Evolutionary conservation across 352 stramenopile genomes (phyloP).

Genomic region (Phytophthora pisi): DNA sequence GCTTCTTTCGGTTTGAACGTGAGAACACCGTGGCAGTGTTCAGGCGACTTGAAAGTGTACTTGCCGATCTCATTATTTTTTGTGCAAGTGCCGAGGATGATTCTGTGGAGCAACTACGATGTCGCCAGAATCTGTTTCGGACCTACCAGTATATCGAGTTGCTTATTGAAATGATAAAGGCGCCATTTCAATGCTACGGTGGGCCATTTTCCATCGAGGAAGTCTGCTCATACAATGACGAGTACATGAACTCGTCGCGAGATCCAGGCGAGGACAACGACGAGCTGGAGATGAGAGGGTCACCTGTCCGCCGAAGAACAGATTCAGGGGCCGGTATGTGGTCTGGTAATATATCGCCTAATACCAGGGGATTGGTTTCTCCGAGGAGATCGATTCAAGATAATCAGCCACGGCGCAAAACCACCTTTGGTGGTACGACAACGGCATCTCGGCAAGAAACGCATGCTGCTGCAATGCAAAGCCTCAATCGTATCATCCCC

Average conservation of each 20-base stretch:
- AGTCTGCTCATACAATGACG: slow-evolving; percentile 58
- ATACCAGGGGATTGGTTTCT: slow-evolving; percentile 26
- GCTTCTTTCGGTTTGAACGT: slow-evolving; percentile 33
- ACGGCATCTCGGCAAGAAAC: slow-evolving; percentile 32
- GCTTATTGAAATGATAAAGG: slow-evolving; percentile 67
- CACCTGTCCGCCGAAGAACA: slow-evolving; percentile 20
- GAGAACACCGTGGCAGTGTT: slow-evolving; percentile 46
- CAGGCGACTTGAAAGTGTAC: slow-evolving; percentile 42
- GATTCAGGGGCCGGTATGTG: slow-evolving; percentile 12
- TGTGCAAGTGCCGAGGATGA: slow-evolving; percentile 37
- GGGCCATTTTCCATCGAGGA: slow-evolving; percentile 66
- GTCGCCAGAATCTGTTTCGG: slow-evolving; percentile 59
- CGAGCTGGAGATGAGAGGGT: slow-evolving; percentile 33
- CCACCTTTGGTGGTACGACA: slow-evolving; percentile 16
- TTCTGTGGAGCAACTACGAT: slow-evolving; percentile 35
- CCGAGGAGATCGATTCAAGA: slow-evolving; percentile 32
- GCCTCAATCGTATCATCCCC: slow-evolving; percentile 61
- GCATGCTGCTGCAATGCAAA: slow-evolving; percentile 51
- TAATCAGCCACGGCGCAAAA: slow-evolving; percentile 37
- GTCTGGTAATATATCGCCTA: slow-evolving; percentile 11
- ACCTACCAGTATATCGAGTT: slow-evolving; percentile 69
- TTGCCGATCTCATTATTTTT: slow-evolving; percentile 58
- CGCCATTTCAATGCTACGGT: slow-evolving; percentile 61
- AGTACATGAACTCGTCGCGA: slow-evolving; percentile 39
- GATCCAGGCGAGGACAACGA: slow-evolving; percentile 32